phyloP scores from a whole-genome alignment of 768 basidiomycete species.

The Xanthoconium purpureum region DNA sequence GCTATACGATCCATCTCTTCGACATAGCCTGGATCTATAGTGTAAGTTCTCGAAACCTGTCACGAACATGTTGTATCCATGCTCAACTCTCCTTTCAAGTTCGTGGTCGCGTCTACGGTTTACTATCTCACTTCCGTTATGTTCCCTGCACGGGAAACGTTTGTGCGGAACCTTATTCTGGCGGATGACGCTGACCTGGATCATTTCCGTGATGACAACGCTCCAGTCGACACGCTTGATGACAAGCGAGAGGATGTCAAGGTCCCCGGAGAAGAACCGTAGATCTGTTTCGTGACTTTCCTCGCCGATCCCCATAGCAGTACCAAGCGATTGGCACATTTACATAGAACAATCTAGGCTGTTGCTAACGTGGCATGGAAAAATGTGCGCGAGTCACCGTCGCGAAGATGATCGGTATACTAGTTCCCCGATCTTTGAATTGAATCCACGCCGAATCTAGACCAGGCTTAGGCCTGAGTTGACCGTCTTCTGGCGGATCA shows the following conservation, averaged over 20 bases:
- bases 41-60: constrained; percentile 38
- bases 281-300: constrained; percentile 4
- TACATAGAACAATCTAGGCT: not conserved
- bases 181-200: constrained; percentile 12
- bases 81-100: constrained; percentile 10
- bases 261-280: not conserved
- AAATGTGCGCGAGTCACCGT: constrained; percentile 9
- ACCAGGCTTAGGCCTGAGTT: not conserved
- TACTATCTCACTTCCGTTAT: constrained; percentile 27
- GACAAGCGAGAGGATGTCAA: not conserved
- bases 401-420: constrained; percentile 11
- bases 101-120: constrained; percentile 21
- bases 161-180: constrained; percentile 24
- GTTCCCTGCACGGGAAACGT: constrained; percentile 28
- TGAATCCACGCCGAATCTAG: constrained; percentile 4
- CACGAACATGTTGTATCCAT: not conserved
- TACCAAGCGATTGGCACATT: not conserved
- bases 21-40: constrained; percentile 77
- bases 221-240: not conserved
- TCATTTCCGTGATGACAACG: not conserved
- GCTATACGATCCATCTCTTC: constrained; percentile 54
- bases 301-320: constrained; percentile 6
- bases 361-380: not conserved
- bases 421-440: not conserved
- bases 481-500: constrained; percentile 13